phyloP scores from a whole-genome alignment of 805 yeast species.

The Myxozyma monticola region DNA sequence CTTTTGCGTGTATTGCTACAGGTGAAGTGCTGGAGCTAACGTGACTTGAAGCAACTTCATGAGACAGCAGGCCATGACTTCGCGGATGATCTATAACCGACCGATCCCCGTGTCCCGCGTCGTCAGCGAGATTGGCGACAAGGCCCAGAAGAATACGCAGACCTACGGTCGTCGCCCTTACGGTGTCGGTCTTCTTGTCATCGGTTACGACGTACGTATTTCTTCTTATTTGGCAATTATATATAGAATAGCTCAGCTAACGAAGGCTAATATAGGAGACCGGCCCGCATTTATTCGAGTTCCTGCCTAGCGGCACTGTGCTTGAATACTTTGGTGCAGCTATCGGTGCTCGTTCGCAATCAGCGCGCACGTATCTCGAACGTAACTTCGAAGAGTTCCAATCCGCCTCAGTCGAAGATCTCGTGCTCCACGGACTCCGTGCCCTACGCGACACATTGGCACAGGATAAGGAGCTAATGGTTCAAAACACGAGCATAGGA shows the following conservation, averaged over 20 bases:
- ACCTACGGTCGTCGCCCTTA: slow-evolving; percentile 95
- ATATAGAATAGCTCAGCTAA: neutral
- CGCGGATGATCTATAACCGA: slow-evolving; percentile 80
- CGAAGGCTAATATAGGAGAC: slow-evolving; percentile 48
- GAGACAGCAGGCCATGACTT: slow-evolving; percentile 87
- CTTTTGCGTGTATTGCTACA: neutral
- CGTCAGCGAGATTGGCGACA: slow-evolving; percentile 84
- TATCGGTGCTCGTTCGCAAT: slow-evolving; percentile 98
- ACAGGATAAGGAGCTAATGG: slow-evolving; percentile 87
- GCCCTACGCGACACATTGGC: slow-evolving; percentile 92
- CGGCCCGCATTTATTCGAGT: slow-evolving; percentile 92
- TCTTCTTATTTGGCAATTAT: neutral
- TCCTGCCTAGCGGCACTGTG: slow-evolving; percentile 93
- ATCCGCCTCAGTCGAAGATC: slow-evolving; percentile 62
- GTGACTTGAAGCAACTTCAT: slow-evolving; percentile 62
- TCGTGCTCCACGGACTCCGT: slow-evolving; percentile 80
- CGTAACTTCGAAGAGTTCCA: slow-evolving; percentile 72
- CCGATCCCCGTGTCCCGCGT: slow-evolving; percentile 82
- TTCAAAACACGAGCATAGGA: slow-evolving; percentile 84
- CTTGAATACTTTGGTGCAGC: slow-evolving; percentile 91
- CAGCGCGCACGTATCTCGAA: slow-evolving; percentile 94
- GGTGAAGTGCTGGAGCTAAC: neutral
- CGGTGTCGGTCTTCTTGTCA: slow-evolving; percentile 90
- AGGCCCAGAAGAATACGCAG: slow-evolving; percentile 96
- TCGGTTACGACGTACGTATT: slow-evolving; percentile 66